Evolutionary conservation across 2,329 filamentous ascomycete species (phyloP).

Genomic region (Claviceps fusiformis): DNA sequence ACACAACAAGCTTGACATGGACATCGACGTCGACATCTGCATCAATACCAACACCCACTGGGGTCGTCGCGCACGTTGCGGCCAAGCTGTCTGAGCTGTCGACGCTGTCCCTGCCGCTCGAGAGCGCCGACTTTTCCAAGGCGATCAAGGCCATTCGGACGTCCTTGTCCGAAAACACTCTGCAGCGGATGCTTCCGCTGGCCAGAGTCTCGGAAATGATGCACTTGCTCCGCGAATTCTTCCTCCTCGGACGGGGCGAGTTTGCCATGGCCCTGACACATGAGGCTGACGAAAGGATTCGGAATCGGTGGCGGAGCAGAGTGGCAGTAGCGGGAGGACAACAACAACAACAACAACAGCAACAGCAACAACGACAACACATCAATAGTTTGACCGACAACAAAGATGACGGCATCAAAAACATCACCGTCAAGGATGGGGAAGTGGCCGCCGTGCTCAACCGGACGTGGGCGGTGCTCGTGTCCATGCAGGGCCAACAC

Average conservation of each 20-base stretch:
- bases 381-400: conserved; percentile 30
- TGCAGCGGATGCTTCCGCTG: conserved; percentile 71
- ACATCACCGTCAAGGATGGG: conserved; percentile 64
- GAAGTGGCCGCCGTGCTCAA: conserved; percentile 67
- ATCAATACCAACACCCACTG: conserved; percentile 24
- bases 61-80: conserved; percentile 44
- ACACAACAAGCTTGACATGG: conserved; percentile 23
- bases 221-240: conserved; percentile 69
- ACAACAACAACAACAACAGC: not conserved
- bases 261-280: conserved; percentile 79
- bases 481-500: conserved; percentile 55
- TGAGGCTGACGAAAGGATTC: conserved; percentile 69
- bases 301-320: conserved; percentile 52
- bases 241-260: conserved; percentile 76
- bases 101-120: conserved; percentile 58
- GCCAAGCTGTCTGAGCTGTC: conserved; percentile 58
- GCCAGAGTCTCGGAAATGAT: conserved; percentile 65
- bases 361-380: conserved; percentile 16
- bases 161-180: conserved; percentile 68
- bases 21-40: not conserved
- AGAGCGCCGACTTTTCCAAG: conserved; percentile 53
- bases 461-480: conserved; percentile 67
- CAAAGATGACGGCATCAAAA: conserved; percentile 26
- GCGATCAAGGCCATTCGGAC: conserved; percentile 64
- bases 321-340: conserved; percentile 27